Evolutionary conservation across 257 asterid genomes (phyloP).

Genomic region (Petunia secreta): DNA sequence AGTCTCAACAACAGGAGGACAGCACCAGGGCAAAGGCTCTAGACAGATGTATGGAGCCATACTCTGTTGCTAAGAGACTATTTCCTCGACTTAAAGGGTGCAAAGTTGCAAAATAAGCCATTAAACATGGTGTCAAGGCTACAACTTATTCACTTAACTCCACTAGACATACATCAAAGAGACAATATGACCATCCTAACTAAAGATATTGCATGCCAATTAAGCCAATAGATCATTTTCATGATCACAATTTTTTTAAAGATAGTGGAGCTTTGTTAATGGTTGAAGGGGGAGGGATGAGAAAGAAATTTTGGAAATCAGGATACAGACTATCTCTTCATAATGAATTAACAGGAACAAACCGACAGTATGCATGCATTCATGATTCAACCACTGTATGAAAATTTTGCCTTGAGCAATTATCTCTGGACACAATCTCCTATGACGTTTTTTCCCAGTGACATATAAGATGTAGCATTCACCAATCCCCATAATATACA

Average conservation of each 20-base stretch:
- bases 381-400: not conserved
- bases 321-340: not conserved
- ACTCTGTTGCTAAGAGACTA: not conserved
- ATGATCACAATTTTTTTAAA: not conserved
- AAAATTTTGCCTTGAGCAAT: conserved; percentile 11
- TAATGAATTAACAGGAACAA: not conserved
- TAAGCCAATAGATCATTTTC: not conserved
- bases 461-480: not conserved
- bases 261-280: not conserved
- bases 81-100: not conserved
- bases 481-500: not conserved
- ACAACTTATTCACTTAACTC: not conserved
- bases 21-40: no score
- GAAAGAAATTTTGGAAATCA: not conserved
- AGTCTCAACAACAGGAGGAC: not conserved
- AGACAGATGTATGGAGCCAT: not conserved
- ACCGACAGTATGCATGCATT: not conserved
- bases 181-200: not conserved
- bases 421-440: not conserved
- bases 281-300: not conserved
- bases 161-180: not conserved
- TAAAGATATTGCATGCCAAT: not conserved
- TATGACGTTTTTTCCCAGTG: not conserved
- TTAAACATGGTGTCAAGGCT: not conserved
- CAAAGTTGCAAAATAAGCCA: not conserved